Evolutionary conservation across 2,329 filamentous ascomycete genomes (phyloP).

Genomic region (Pyrenochaeta sp.): DNA sequence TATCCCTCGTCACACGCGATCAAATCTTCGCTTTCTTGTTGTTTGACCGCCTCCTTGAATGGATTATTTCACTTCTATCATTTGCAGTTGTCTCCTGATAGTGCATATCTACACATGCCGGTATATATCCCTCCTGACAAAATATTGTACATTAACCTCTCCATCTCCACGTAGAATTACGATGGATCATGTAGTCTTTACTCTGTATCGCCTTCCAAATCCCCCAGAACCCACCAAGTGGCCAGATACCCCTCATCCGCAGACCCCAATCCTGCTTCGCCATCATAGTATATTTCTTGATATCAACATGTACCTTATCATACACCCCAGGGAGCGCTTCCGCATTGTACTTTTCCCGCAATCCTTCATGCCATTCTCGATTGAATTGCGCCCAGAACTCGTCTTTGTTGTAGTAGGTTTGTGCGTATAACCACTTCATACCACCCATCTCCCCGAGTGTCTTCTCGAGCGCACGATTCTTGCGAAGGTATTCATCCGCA

Average conservation of each 20-base stretch:
- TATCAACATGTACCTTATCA: conserved; percentile 68
- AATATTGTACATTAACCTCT: conserved; percentile 11
- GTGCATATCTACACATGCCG: background rate
- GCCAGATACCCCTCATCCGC: conserved; percentile 43
- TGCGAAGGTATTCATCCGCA: conserved; percentile 54
- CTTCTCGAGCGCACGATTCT: conserved; percentile 68
- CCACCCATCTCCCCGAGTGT: conserved; percentile 67
- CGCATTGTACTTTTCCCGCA: conserved; percentile 68
- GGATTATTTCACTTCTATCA: too few species aligned
- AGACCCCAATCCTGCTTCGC: conserved; percentile 35
- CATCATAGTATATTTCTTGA: conserved; percentile 39
- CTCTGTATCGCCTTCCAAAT: conserved; percentile 51
- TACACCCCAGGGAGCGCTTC: conserved; percentile 69
- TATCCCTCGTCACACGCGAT: too few species aligned
- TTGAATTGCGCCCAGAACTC: conserved; percentile 76
- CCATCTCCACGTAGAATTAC: conserved; percentile 46
- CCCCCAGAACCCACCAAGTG: conserved; percentile 49
- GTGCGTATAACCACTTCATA: conserved; percentile 75
- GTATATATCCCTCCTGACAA: background rate
- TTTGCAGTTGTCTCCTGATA: background rate
- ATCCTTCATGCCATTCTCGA: conserved; percentile 64
- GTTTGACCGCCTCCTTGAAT: too few species aligned
- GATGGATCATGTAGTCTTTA: conserved; percentile 47
- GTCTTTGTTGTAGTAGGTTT: conserved; percentile 71
- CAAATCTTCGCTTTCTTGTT: too few species aligned